Conservation (phyloP, 345 rosid species). For the Eucalyptus tenuipes region DNA sequence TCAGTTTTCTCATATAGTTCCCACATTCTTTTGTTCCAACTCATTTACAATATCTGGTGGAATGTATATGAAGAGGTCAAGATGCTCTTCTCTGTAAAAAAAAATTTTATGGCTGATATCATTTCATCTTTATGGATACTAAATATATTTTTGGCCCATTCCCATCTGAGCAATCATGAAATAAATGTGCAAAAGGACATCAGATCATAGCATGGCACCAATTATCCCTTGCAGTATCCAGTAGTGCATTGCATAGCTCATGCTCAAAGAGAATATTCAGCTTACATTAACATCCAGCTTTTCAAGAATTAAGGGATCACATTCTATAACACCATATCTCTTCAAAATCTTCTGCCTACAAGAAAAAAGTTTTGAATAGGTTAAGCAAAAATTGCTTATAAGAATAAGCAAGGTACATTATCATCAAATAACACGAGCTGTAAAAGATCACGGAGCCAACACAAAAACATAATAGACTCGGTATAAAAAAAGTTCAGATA, state of each 20-base stretch:
- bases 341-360: slow-evolving; percentile 53
- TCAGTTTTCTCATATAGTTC: not conserved
- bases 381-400: not conserved
- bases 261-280: not conserved
- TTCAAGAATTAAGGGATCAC: slow-evolving; percentile 60
- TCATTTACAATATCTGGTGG: not conserved
- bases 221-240: not conserved
- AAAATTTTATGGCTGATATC: not conserved
- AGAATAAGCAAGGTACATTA: not conserved
- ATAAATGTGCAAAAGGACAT: not conserved
- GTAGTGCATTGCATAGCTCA: not conserved
- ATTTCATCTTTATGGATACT: not conserved
- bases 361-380: not conserved
- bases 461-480: not conserved
- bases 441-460: not conserved
- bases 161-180: not conserved
- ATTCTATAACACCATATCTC: slow-evolving; percentile 82
- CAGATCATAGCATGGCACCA: not conserved
- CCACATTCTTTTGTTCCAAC: not conserved
- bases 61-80: not conserved
- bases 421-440: not conserved
- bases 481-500: not conserved
- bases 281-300: slow-evolving; percentile 86
- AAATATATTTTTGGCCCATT: not conserved
- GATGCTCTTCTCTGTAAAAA: not conserved